These are phyloP conservation scores for Alternaria sp. DNA, from an alignment of 2,329 filamentous ascomycete species.

Conservation along the genomic window DNA sequence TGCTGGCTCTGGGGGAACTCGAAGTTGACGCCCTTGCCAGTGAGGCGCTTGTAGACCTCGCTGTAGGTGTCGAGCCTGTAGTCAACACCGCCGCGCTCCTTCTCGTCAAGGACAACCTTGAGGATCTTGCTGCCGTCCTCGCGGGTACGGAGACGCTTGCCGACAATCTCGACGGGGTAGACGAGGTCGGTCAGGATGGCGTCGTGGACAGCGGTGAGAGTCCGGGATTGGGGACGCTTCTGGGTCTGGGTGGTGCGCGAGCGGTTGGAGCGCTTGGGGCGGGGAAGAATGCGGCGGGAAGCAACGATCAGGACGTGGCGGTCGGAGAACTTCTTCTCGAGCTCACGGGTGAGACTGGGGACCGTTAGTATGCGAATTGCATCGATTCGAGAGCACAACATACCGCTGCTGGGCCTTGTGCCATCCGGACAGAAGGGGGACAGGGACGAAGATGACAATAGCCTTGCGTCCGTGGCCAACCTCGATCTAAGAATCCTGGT, in stretches of 20 bases:
- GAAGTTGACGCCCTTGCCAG: constrained; percentile 94
- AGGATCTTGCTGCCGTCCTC: constrained; percentile 98
- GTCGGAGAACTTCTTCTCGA: constrained; percentile 99
- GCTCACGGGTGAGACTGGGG: constrained; percentile 93
- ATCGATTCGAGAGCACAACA: constrained; percentile 44
- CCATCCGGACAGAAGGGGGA: constrained; percentile 97
- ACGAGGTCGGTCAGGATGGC: constrained; percentile 97
- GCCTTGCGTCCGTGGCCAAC: constrained; percentile 99
- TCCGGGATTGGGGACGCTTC: constrained; percentile 98
- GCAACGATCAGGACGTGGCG: constrained; percentile 99
- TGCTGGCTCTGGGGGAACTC: constrained; percentile 91
- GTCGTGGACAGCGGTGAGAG: constrained; percentile 98
- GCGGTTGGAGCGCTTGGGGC: constrained; percentile 97
- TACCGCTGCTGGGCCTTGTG: constrained; percentile 99
- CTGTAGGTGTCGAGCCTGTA: constrained; percentile 99
- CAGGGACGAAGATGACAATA: constrained; percentile 99
- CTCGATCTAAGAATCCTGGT: constrained; percentile 83
- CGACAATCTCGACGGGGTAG: constrained; percentile 99
- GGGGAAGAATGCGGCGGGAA: constrained; percentile 97
- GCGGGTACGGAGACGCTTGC: constrained; percentile 98
- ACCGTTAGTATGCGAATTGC: constrained; percentile 8
- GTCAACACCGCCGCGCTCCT: constrained; percentile 99
- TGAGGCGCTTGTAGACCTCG: constrained; percentile 98
- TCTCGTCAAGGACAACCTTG: constrained; percentile 99
- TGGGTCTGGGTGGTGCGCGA: constrained; percentile 95